Conservation (phyloP, 2,329 filamentous ascomycete genomes). For the Colletotrichum caudatum region DNA sequence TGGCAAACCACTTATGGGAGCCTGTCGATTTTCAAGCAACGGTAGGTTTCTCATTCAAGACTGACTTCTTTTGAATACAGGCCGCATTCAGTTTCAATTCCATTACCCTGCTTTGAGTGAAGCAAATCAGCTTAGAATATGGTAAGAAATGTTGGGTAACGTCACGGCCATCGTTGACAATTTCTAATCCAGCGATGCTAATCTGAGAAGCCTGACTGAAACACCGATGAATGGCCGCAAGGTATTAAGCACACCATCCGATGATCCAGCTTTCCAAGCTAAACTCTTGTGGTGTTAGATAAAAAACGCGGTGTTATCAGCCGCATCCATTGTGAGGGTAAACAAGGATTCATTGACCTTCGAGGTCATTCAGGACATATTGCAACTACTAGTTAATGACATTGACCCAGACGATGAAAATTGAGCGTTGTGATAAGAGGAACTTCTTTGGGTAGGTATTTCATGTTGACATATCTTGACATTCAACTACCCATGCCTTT, state of each 20-base stretch:
- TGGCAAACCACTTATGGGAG: no score
- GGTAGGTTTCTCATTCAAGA: no score
- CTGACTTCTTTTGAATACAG: background rate
- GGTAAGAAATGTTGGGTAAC: background rate
- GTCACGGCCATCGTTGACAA: background rate
- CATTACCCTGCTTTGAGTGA: background rate
- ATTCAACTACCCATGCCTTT: no score
- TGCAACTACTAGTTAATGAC: background rate
- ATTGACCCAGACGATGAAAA: no score
- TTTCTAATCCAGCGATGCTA: background rate
- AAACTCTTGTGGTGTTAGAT: background rate
- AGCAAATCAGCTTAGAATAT: background rate
- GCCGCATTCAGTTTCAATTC: conserved; percentile 8
- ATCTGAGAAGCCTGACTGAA: background rate
- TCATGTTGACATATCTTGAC: no score
- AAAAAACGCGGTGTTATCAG: background rate
- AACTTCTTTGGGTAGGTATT: no score
- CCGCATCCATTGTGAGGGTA: background rate
- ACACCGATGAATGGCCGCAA: background rate
- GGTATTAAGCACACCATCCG: background rate
- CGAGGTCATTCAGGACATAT: background rate
- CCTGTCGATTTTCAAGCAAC: no score
- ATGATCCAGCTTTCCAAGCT: background rate
- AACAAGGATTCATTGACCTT: background rate
- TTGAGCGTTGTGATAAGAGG: no score